Conservation (phyloP, 1,284 basidiomycete genomes). For the Xerocomus tenax region DNA sequence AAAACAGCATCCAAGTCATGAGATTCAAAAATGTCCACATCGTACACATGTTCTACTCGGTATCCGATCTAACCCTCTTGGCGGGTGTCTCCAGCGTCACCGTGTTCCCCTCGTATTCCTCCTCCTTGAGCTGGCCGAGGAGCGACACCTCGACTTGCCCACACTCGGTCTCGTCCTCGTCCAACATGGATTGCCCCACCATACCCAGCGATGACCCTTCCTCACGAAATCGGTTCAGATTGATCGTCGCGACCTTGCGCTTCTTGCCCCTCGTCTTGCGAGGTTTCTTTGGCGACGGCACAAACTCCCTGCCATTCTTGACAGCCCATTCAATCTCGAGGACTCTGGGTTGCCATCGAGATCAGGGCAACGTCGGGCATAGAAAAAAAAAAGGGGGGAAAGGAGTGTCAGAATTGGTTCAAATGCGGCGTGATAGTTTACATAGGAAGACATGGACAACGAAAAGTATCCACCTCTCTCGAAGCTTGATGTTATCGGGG, state of each 20-base stretch:
- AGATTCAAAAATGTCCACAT: background rate
- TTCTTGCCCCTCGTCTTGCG: slow-evolving; percentile 34
- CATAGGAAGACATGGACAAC: slow-evolving; percentile 48
- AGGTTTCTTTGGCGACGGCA: slow-evolving; percentile 54
- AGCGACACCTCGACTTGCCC: slow-evolving; percentile 18
- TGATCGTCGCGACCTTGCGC: slow-evolving; percentile 23
- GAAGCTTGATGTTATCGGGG: slow-evolving; percentile 68
- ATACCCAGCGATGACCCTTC: slow-evolving; percentile 12
- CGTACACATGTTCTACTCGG: slow-evolving; percentile 1
- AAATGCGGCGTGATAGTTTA: slow-evolving; percentile 34
- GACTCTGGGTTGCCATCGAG: slow-evolving; percentile 40
- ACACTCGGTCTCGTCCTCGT: slow-evolving; percentile 18
- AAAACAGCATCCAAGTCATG: background rate
- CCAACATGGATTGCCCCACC: slow-evolving; percentile 5
- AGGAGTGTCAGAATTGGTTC: slow-evolving; percentile 21
- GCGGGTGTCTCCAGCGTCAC: slow-evolving; percentile 19
- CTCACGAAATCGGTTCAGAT: slow-evolving; percentile 12
- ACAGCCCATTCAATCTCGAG: slow-evolving; percentile 61
- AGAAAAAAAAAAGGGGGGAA: slow-evolving; percentile 3
- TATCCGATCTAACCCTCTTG: slow-evolving; percentile 23
- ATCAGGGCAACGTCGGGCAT: background rate
- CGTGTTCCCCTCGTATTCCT: slow-evolving; percentile 23
- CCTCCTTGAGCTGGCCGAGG: slow-evolving; percentile 21
- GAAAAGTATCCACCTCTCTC: slow-evolving; percentile 72
- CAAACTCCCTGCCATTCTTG: slow-evolving; percentile 49